Evolutionary conservation across 1,284 basidiomycete genomes (phyloP).

Genomic region (Ganoderma lucidum): DNA sequence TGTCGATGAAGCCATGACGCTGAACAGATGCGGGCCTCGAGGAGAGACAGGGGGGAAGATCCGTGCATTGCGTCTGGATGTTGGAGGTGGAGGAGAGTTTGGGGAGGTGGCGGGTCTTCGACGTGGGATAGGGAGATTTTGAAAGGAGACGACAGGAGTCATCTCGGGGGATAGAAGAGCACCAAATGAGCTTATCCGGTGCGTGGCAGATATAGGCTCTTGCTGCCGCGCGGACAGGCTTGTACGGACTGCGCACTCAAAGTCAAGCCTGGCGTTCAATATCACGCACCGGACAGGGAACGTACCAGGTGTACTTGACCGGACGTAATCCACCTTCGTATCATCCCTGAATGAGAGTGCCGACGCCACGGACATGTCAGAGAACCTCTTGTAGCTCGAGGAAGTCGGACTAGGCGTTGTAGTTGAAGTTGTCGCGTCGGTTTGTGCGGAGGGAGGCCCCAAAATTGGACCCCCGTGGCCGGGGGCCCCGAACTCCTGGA

Average conservation of each 20-base stretch:
- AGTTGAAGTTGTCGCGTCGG: background rate
- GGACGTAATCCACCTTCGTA: slow-evolving; percentile 5
- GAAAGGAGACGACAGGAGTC: slow-evolving; percentile 12
- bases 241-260: slow-evolving; percentile 3
- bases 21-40: slow-evolving; percentile 28
- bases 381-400: slow-evolving; percentile 20
- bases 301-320: slow-evolving; percentile 17
- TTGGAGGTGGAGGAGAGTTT: slow-evolving; percentile 18
- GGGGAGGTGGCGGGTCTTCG: slow-evolving; percentile 16
- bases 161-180: background rate
- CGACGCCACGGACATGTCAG: slow-evolving; percentile 17
- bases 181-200: slow-evolving; percentile 10
- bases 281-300: background rate
- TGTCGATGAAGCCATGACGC: slow-evolving; percentile 41
- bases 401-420: background rate
- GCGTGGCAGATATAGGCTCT: background rate
- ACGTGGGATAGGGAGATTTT: slow-evolving; percentile 17
- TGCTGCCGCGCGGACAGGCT: slow-evolving; percentile 6
- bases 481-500: slow-evolving; percentile 30
- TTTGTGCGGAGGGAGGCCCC: background rate
- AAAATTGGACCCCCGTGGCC: slow-evolving; percentile 12
- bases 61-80: background rate
- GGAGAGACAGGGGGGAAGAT: background rate
- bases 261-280: background rate
- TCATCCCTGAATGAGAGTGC: slow-evolving; percentile 22